Evolutionary conservation across 768 basidiomycete species (phyloP).

Genomic region (Mycena filopes): DNA sequence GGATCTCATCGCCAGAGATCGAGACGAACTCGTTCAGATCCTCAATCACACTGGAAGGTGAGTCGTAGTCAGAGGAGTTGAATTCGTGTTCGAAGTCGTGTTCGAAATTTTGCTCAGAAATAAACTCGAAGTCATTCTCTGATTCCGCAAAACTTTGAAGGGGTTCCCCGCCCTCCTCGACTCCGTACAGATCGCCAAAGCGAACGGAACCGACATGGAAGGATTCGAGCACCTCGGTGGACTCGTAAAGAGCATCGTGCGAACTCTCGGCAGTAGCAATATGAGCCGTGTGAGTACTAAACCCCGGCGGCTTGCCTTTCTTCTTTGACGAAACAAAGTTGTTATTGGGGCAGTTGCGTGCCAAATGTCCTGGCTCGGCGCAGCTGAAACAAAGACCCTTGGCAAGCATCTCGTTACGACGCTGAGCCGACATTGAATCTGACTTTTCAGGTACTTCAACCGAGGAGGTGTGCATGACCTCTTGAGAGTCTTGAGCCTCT

Average conservation of each 20-base stretch:
- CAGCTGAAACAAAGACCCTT: slow-evolving; percentile 19
- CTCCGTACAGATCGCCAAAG: not conserved
- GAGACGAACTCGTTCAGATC: not conserved
- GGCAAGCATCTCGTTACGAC: slow-evolving; percentile 14
- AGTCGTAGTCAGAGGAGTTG: not conserved
- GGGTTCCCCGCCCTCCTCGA: slow-evolving; percentile 18
- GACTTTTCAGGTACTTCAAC: not conserved
- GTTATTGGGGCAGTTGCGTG: slow-evolving; percentile 15
- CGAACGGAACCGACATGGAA: not conserved
- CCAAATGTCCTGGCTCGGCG: slow-evolving; percentile 11
- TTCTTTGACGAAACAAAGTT: not conserved
- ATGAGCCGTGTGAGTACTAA: not conserved
- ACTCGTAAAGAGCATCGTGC: not conserved
- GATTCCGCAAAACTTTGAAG: not conserved
- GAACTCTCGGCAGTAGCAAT: not conserved
- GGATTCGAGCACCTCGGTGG: slow-evolving; percentile 8
- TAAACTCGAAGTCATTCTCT: not conserved
- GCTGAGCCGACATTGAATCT: not conserved
- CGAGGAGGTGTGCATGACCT: not conserved
- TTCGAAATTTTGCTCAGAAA: not conserved
- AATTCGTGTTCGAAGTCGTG: not conserved
- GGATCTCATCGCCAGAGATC: not conserved
- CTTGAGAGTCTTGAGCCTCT: no score
- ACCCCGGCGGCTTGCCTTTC: slow-evolving; percentile 13
- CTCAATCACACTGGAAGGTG: not conserved